Evolutionary conservation across 2,329 filamentous ascomycete species (phyloP).

Genomic region (Aaosphaeria pasadenensis): DNA sequence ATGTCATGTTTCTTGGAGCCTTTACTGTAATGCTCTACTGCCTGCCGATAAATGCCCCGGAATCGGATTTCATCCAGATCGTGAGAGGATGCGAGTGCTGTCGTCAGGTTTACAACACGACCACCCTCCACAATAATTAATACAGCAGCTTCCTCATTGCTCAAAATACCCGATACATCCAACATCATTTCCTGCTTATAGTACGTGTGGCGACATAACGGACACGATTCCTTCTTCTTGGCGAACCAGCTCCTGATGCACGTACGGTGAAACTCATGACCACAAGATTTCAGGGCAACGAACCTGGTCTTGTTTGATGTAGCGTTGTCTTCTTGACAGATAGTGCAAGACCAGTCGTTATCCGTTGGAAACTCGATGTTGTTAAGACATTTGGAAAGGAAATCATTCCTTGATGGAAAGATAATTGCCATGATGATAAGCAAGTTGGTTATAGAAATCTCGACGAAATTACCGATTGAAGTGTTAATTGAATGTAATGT

Average conservation of each 20-base stretch:
- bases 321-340: not conserved
- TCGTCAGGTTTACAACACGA: not conserved
- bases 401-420: not conserved
- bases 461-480: too few species aligned
- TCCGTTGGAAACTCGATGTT: not conserved
- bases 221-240: not conserved
- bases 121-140: not conserved
- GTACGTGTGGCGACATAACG: not conserved
- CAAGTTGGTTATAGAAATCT: not conserved
- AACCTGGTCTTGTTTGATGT: not conserved
- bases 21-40: not conserved
- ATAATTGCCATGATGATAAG: not conserved
- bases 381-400: not conserved
- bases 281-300: not conserved
- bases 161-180: not conserved
- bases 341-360: not conserved
- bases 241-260: not conserved
- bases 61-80: not conserved
- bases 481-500: too few species aligned
- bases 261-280: not conserved
- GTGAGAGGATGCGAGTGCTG: not conserved
- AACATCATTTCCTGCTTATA: not conserved
- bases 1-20: too few species aligned
- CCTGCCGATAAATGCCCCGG: not conserved
- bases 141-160: not conserved